Percentiles rank a stretch among this genome's conserved stretches.
Evolutionary conservation across 768 basidiomycete species (phyloP).

Genomic region (Dentipellis sp.): DNA sequence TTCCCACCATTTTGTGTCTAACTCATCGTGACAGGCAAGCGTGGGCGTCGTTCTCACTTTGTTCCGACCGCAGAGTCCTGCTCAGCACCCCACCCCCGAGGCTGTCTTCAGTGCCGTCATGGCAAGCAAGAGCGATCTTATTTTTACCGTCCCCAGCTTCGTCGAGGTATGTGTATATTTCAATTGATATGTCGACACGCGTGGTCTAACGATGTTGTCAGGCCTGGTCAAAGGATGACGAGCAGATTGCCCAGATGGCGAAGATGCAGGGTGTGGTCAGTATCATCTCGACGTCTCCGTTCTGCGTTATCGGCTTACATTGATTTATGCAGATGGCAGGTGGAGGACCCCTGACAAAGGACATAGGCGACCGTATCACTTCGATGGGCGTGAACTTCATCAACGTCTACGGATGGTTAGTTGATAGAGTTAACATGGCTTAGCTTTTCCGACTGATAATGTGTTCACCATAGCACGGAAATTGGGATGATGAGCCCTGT

Average conservation of each 20-base stretch:
- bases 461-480: constrained; percentile 10
- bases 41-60: neutral
- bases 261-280: neutral
- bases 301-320: neutral
- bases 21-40: neutral
- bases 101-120: constrained; percentile 15
- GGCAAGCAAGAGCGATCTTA: constrained; percentile 14
- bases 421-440: neutral
- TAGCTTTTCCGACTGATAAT: neutral
- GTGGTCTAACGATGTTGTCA: neutral
- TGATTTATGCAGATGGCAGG: neutral
- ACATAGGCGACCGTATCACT: neutral
- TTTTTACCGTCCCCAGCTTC: constrained; percentile 7
- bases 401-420: neutral
- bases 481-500: constrained; percentile 14
- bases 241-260: neutral
- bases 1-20: no score
- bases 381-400: neutral
- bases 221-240: neutral
- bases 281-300: neutral
- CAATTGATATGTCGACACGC: neutral
- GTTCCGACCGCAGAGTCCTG: neutral
- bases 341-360: neutral
- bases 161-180: neutral
- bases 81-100: neutral